Conservation (phyloP, 1,284 basidiomycete species). For the Trichosporon sp. region DNA sequence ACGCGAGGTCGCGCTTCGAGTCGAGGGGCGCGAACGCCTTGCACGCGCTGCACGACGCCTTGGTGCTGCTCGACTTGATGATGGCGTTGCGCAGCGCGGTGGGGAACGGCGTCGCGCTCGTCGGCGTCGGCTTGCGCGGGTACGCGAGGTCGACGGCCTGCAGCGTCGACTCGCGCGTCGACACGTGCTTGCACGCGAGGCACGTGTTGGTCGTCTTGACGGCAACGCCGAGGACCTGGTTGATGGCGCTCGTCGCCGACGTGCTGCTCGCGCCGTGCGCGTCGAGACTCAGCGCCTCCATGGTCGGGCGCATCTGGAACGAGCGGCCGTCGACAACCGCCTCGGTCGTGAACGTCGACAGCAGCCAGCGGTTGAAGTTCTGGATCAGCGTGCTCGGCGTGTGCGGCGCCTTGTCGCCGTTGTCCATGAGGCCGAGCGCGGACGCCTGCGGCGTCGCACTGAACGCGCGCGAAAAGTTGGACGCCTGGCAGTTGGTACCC, state of each 20-base stretch:
- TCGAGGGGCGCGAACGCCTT: conserved; percentile 69
- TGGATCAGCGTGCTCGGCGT: conserved; percentile 87
- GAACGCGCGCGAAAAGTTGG: conserved; percentile 93
- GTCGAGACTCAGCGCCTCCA: conserved; percentile 14
- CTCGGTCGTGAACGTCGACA: conserved; percentile 52
- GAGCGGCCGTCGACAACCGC: conserved; percentile 35
- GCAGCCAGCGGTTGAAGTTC: conserved; percentile 86
- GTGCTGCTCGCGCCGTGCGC: neutral
- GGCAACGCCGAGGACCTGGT: conserved; percentile 73
- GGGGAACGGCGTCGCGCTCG: conserved; percentile 53
- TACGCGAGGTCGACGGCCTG: conserved; percentile 86
- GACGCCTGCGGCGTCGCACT: conserved; percentile 70
- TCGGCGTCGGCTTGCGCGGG: conserved; percentile 19
- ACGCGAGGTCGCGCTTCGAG: conserved; percentile 65
- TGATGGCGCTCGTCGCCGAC: conserved; percentile 58
- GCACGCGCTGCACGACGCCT: conserved; percentile 79
- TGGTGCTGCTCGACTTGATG: conserved; percentile 68
- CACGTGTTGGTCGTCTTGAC: conserved; percentile 72
- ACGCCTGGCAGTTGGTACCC: conserved; percentile 92
- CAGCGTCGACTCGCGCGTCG: conserved; percentile 67
- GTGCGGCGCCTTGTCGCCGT: conserved; percentile 66
- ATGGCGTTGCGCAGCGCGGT: conserved; percentile 72
- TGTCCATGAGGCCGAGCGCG: conserved; percentile 84
- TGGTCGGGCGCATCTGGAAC: conserved; percentile 23
- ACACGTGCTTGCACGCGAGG: conserved; percentile 64